Conservation (phyloP, 306 rosid genomes). For the Lathyrus tuberosus region DNA sequence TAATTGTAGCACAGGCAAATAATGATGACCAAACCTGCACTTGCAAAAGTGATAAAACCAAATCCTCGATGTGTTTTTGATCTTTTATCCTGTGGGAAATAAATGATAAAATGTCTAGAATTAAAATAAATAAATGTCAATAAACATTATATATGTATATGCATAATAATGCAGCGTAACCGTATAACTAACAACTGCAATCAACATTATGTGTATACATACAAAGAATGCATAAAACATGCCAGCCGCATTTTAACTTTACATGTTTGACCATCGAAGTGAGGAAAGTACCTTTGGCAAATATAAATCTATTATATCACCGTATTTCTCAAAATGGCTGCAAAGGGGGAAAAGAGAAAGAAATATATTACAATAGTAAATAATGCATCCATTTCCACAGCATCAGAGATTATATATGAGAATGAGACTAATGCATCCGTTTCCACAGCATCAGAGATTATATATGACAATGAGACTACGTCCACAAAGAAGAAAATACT, state of each 20-base stretch:
- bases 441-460: slow-evolving; percentile 15
- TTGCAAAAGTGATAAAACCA: slow-evolving; percentile 94
- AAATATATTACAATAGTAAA: slow-evolving; percentile 5
- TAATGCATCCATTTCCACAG: slow-evolving; percentile 11
- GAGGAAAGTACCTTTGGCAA: slow-evolving; percentile 86
- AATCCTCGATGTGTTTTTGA: slow-evolving; percentile 92
- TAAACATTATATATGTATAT: background rate
- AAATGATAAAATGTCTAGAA: slow-evolving; percentile 26
- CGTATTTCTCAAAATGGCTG: slow-evolving; percentile 98
- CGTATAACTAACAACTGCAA: slow-evolving; percentile 3
- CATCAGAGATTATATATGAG: background rate
- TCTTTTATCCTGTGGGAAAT: slow-evolving; percentile 75
- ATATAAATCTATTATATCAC: slow-evolving; percentile 93
- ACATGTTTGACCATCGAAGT: slow-evolving; percentile 16
- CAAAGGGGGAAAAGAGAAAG: slow-evolving; percentile 18
- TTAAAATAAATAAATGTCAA: slow-evolving; percentile 17
- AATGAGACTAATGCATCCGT: background rate
- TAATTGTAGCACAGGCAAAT: background rate
- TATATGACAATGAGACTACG: background rate
- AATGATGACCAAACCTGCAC: slow-evolving; percentile 69
- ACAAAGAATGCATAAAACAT: slow-evolving; percentile 15
- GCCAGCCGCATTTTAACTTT: slow-evolving; percentile 21
- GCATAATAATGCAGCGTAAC: slow-evolving; percentile 8
- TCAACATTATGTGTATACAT: background rate
- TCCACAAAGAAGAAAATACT: background rate